Base-by-base conservation (phyloP, 331 rosid species). In the Saraca asoca region DNA sequence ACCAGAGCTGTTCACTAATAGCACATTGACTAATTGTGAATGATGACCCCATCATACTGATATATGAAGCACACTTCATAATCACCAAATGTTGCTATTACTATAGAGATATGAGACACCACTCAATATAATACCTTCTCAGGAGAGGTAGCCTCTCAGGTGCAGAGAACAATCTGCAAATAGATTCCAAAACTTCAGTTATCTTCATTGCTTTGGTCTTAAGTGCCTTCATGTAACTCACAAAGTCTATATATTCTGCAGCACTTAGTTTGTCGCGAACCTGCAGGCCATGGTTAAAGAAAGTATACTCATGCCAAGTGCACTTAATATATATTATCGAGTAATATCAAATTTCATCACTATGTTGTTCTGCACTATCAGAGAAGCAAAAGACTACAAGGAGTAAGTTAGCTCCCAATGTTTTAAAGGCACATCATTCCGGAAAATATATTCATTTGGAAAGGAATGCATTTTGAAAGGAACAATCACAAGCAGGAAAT, bases 141-240 rank as follows among this genome's bases (percentile, higher is more conserved):
- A 88, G 86, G 15, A 92, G 95, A 58, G 81, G 77, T 58, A 75
- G 81, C 79, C 95, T 89, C 65, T 89, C 98, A 0, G 87, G 84
- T 50, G 88, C 86, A 52, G 93, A 79, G 85, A 92, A 87, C 79
- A 92, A 63, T 51, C 84, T 58, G n/a, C 70, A 82, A 72, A 89
- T 89, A 70, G 85, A 79, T 63, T 68, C 85, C 73, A 87, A 89
- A 62, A 87, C 93, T 79, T 87, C 91, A 39, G 70, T 71, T 42
- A 83, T 82, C 82, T 77, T 87, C 94, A 89, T 78, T 14, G 89
- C 83, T 85, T 89, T 89, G 64, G 89, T 83, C 78, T 92, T 89
- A 8, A 92, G 88, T 48, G 94, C 96, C 78, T 87, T 89, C 96
- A 92, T 89, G 62, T 73, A 82, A 69, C 79, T 79, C 64, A 89